Conservation (phyloP, 768 basidiomycete species). For the Phylloporus rhodoxanthus region DNA sequence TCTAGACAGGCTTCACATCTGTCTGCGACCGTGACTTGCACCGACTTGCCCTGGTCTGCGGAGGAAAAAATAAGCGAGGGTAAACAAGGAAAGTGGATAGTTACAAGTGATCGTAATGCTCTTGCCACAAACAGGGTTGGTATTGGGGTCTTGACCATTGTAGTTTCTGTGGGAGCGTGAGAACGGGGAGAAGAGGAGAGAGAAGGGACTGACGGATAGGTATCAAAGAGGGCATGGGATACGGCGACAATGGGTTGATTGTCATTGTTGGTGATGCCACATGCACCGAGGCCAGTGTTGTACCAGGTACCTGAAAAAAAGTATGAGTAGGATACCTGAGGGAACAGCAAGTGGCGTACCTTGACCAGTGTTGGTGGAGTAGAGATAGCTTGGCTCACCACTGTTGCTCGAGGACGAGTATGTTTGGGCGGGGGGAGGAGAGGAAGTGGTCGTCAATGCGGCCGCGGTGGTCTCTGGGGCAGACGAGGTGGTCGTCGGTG, state of each 20-base stretch:
- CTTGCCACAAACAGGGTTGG: slow-evolving; percentile 65
- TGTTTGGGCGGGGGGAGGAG: slow-evolving; percentile 16
- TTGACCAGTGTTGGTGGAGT: slow-evolving; percentile 46
- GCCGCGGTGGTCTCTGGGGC: slow-evolving; percentile 1
- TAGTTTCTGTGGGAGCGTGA: slow-evolving; percentile 41
- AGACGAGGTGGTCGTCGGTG: not conserved
- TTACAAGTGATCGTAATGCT: slow-evolving; percentile 44
- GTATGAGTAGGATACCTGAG: not conserved
- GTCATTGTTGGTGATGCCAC: slow-evolving; percentile 32
- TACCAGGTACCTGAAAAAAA: slow-evolving; percentile 30
- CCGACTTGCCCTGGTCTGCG: slow-evolving; percentile 46
- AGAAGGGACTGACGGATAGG: slow-evolving; percentile 28
- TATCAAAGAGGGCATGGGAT: slow-evolving; percentile 29
- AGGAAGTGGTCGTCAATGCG: not conserved
- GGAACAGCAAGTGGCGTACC: slow-evolving; percentile 24
- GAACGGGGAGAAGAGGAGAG: not conserved
- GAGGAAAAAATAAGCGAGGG: slow-evolving; percentile 10
- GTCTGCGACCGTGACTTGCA: slow-evolving; percentile 51
- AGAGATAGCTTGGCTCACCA: slow-evolving; percentile 35
- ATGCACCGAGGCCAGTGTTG: slow-evolving; percentile 36
- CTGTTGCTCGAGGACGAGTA: slow-evolving; percentile 7
- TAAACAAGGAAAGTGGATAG: slow-evolving; percentile 8
- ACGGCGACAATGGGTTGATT: slow-evolving; percentile 34
- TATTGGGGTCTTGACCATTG: slow-evolving; percentile 57
- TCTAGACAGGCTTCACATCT: slow-evolving; percentile 52